Base-by-base conservation (phyloP, 495 filamentous ascomycete species). In the Echria macrotheca region DNA sequence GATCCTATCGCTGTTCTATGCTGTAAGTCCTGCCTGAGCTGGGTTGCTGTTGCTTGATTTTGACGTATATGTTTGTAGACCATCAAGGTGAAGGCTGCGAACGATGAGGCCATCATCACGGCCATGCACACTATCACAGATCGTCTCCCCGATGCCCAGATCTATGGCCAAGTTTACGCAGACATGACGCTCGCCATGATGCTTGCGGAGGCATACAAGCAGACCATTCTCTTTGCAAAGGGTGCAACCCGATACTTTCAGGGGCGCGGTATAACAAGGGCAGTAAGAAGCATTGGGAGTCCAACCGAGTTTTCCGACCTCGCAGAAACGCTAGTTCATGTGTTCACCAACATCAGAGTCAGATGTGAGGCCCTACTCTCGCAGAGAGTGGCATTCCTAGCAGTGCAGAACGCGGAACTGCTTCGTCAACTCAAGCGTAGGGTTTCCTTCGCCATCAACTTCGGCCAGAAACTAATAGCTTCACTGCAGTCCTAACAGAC, bases 1-100 rank as follows among this genome's bases (percentile, higher is more conserved):
- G 35, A 48, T 48, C 35, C 19, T 48, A 12, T 38, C 46, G 15
- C 46, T 48, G 15, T 40, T 48, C 22, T 48, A 26, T 23, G 46
- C 35, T 1, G 46, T 48, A 29, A 11, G 45, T 24, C 22, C 7
- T 6, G 28, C 28, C 28, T 38, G 10, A 1, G 5, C 1, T 4
- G 3, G 11, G 12, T 18, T 4, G 5, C 19, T 18, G 4, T 3
- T 18, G 5, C 2, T 14, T 18, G 21, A 19, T 8, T n/a, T 6
- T 6, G 19, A 6, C 15, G 19, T n/a, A 15, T 2, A 7, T 2
- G 32, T 11, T 19, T 26, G 1, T 19, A 48, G 46, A 39, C 35
- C 1, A 35, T 40, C 23, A 48, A 48, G 46, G 28, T 48, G 11
- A 48, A 48, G 23, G 46, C 46, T 1, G 33, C 31, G 23, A 48